Percentiles rank a stretch among this genome's conserved stretches.
phyloP scores from a whole-genome alignment of 768 basidiomycete species.

The Xerocomus brunneocitrinus region DNA sequence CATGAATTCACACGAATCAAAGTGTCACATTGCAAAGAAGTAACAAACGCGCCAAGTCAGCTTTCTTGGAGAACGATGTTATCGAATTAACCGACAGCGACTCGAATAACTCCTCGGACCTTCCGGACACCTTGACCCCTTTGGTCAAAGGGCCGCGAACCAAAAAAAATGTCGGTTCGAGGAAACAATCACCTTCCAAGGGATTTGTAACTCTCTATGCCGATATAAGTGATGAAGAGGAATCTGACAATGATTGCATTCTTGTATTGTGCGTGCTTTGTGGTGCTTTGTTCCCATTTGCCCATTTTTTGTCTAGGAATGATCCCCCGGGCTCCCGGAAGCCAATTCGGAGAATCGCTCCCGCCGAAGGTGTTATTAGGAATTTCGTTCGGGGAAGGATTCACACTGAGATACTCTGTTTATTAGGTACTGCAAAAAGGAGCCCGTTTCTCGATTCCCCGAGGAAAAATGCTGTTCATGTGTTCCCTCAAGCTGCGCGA shows the following conservation, averaged over 20 bases:
- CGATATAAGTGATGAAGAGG: conserved; percentile 31
- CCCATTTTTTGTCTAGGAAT: conserved; percentile 28
- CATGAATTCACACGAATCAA: not conserved
- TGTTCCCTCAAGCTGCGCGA: not conserved
- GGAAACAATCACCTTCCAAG: conserved; percentile 5
- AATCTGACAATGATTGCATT: conserved; percentile 35
- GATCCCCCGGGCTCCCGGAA: conserved; percentile 48
- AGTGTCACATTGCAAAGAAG: not conserved
- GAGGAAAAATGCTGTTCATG: conserved; percentile 4
- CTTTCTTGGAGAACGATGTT: conserved; percentile 13
- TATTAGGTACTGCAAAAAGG: conserved; percentile 1
- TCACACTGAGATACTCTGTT: too few relatives aligned
- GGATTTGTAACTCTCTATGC: conserved; percentile 22
- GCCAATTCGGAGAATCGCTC: conserved; percentile 33
- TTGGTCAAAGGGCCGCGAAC: conserved; percentile 13
- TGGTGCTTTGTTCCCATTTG: not conserved
- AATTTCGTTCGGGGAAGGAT: too few relatives aligned
- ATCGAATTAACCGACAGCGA: conserved; percentile 32
- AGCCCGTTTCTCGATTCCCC: conserved; percentile 9
- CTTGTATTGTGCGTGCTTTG: conserved; percentile 33
- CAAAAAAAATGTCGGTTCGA: conserved; percentile 1
- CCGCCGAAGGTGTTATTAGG: not conserved
- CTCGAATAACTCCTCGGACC: conserved; percentile 11
- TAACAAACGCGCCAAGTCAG: not conserved
- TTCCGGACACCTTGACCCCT: conserved; percentile 25